Base-by-base conservation (phyloP, 2,329 filamentous ascomycete species). In the Fusarium sp. region DNA sequence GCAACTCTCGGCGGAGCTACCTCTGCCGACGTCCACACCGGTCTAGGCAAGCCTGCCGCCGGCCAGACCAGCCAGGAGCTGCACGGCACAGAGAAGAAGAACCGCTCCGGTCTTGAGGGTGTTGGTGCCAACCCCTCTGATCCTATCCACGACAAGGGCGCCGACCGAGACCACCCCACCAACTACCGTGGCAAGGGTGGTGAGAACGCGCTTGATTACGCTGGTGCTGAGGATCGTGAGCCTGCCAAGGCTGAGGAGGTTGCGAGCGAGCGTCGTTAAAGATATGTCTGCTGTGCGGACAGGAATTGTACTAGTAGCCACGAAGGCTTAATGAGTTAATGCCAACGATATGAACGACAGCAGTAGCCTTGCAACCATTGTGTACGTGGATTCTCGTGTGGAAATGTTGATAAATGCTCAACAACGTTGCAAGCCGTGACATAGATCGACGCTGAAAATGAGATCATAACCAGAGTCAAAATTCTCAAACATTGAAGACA, bases 1-100 rank as follows among this genome's bases (percentile, higher is more conserved):
- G 79, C 81, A 12, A 81, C 79, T 3, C 74, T 86, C 3, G 70
- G 69, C 3, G 84, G 83, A 15, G 78, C 83, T 4, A 86, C 83
- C 0, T 83, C 81, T 23, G 76, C 76, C 26, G 78, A 81, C 60
- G 78, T 86, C 1, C 74, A 86, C 76, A 72, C 72, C 15, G 80
- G 82, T 1, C 70, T 79, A n/a, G 83, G 83, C 3, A 80, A 81
- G 63, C 83, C 84, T 0, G 59, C 79, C 7, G 71, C 80, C 20
- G 84, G 83, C 7, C 79, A 83, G 76, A 81, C 79, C 8, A 76
- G 75, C 44, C 71, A 75, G 16, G 83, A 86, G 72, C 20, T 78
- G 47, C 79, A 80, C 54, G 80, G 80, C n/a, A 44, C 53, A 16
- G 74, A 74, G 9, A 76, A 77, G 23, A 81, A 80, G 72, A 78